Conservation (phyloP, 768 basidiomycete genomes). For the Macrolepiota fuliginosa region DNA sequence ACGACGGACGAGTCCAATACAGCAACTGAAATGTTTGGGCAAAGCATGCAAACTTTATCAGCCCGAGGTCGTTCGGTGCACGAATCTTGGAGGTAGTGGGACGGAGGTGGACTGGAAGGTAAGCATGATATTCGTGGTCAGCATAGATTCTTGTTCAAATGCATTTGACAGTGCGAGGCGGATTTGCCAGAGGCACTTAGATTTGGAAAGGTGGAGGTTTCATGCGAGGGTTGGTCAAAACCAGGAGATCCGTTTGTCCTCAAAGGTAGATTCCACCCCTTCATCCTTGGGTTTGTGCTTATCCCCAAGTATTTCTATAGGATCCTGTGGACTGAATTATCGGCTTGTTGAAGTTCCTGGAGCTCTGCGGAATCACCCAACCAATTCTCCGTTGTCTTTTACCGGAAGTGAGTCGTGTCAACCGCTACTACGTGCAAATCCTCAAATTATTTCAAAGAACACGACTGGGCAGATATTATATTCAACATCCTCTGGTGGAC, state of each 20-base stretch:
- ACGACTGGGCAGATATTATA: conserved; percentile 43
- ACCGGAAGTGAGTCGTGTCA: conserved; percentile 26
- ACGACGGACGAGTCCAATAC: conserved; percentile 64
- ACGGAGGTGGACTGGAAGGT: conserved; percentile 92
- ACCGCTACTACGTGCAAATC: not conserved
- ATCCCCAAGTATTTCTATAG: conserved; percentile 31
- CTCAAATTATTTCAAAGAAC: conserved; percentile 30
- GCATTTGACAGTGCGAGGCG: conserved; percentile 67
- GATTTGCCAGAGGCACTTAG: conserved; percentile 82
- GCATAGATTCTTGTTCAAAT: not conserved
- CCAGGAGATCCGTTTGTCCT: conserved; percentile 84
- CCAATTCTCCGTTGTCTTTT: conserved; percentile 25
- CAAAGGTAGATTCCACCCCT: conserved; percentile 55
- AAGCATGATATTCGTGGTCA: conserved; percentile 19
- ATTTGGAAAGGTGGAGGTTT: conserved; percentile 82
- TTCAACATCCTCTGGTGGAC: conserved; percentile 60
- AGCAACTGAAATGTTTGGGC: conserved; percentile 81
- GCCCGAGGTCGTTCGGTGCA: conserved; percentile 85
- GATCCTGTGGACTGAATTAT: conserved; percentile 87
- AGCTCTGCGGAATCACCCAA: conserved; percentile 31
- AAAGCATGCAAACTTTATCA: conserved; percentile 73
- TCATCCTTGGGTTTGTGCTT: not conserved
- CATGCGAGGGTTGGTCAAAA: conserved; percentile 87
- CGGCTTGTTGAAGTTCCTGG: conserved; percentile 69
- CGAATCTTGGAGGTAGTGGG: conserved; percentile 70